A percentile compares a stretch with the other conserved stretches of the same genome.
phyloP scores from a whole-genome alignment of 1,139 yeast genomes.

The Nakaseomyces sp. region DNA sequence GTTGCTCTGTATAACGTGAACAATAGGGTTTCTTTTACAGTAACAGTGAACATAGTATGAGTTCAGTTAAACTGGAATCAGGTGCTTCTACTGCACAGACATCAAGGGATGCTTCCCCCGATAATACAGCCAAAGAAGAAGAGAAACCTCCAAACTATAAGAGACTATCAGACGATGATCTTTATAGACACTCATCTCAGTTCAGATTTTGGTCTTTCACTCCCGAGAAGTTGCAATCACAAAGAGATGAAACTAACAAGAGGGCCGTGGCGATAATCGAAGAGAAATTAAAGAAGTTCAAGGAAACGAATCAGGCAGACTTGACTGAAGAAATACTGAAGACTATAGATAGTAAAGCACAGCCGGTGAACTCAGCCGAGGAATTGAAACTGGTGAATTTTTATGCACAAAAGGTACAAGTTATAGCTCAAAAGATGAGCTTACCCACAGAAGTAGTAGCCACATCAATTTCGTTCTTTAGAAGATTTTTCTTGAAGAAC shows the following conservation, averaged over 20 bases:
- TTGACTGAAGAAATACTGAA: conserved; percentile 31
- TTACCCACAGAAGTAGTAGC: conserved; percentile 64
- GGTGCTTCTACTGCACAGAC: neutral
- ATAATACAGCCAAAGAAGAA: neutral
- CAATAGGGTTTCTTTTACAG: no score
- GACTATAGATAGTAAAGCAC: conserved; percentile 36
- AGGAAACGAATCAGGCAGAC: conserved; percentile 31
- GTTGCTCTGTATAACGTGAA: no score
- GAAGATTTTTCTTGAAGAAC: conserved; percentile 68
- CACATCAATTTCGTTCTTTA: conserved; percentile 76
- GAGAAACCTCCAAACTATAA: conserved; percentile 16
- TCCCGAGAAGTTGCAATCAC: conserved; percentile 41
- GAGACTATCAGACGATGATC: conserved; percentile 60
- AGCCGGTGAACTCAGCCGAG: conserved; percentile 54
- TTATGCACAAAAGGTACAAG: conserved; percentile 64
- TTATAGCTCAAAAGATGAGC: conserved; percentile 46
- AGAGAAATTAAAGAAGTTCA: conserved; percentile 32
- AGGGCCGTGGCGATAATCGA: conserved; percentile 41
- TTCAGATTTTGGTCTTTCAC: conserved; percentile 81
- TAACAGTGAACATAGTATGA: no score
- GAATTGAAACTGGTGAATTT: conserved; percentile 59
- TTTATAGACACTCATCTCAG: conserved; percentile 81
- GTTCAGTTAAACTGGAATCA: neutral
- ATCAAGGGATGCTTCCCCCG: conserved; percentile 4
- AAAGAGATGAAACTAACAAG: conserved; percentile 43